phyloP scores from a whole-genome alignment of 768 basidiomycete species.

The Epithele typhae region DNA sequence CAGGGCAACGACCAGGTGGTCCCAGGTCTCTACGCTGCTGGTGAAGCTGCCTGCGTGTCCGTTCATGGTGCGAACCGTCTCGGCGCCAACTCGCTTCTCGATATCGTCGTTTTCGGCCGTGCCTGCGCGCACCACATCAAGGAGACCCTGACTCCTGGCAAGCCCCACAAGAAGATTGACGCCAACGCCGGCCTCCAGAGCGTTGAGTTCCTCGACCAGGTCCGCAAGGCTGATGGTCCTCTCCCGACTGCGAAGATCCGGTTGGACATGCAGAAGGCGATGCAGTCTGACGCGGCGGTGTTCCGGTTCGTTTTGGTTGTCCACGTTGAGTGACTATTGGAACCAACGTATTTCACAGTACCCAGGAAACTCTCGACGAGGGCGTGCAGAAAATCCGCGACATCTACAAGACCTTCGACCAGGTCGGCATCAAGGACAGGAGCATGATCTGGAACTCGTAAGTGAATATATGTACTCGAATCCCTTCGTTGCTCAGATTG shows the following conservation, averaged over 20 bases:
- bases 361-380: slow-evolving; percentile 84
- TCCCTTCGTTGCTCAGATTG: background rate
- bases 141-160: slow-evolving; percentile 84
- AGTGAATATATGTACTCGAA: slow-evolving; percentile 26
- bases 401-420: slow-evolving; percentile 85
- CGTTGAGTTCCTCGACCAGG: slow-evolving; percentile 85
- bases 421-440: slow-evolving; percentile 95
- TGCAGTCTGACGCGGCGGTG: slow-evolving; percentile 97
- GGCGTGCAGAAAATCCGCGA: slow-evolving; percentile 83
- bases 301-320: slow-evolving; percentile 59
- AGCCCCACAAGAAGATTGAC: slow-evolving; percentile 84
- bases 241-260: slow-evolving; percentile 88
- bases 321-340: too few relatives aligned
- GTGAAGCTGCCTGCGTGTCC: slow-evolving; percentile 98
- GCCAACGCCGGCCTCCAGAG: slow-evolving; percentile 81
- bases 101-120: slow-evolving; percentile 99
- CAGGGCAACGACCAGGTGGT: slow-evolving; percentile 92
- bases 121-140: slow-evolving; percentile 98
- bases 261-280: slow-evolving; percentile 97
- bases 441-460: slow-evolving; percentile 99
- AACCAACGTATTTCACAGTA: slow-evolving; percentile 40
- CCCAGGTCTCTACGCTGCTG: slow-evolving; percentile 96
- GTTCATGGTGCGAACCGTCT: slow-evolving; percentile 99
- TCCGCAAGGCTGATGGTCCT: slow-evolving; percentile 77
- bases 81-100: slow-evolving; percentile 97